Base-by-base conservation (phyloP, 768 basidiomycete species). In the Psilocybe tampanensis region DNA sequence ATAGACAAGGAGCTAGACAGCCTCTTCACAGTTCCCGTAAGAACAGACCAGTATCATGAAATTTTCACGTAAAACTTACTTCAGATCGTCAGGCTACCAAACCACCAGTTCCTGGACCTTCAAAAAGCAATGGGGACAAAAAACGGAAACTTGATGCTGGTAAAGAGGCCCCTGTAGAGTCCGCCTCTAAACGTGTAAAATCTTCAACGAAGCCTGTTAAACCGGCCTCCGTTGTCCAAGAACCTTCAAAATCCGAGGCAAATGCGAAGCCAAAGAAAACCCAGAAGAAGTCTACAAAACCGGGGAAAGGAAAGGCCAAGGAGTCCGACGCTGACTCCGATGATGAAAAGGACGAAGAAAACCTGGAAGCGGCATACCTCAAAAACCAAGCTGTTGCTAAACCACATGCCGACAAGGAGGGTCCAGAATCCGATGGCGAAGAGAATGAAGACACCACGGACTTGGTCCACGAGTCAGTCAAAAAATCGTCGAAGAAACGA, bases 381-480 rank as follows among this genome's bases (percentile, higher is more conserved):
- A 56, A 58, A 9, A 48, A 23, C 17, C 55, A 57, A 39, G 6
- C 26, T 8, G 58, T 12, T 5, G 36, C 51, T 8, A 54, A 58
- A 41, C 26, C 61, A 21, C 50, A 56, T 33, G 33, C 61, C 15
- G 52, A 54, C 33, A 64, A 44, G 12, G 57, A 47, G 15, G 18
- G 36, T 18, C 12, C 43, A 5, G 63, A 57, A 18, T 52, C 52
- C 11, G 51, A 56, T 34, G 56, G 21, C 4, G 67, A 64, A 4
- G 58, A 62, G 15, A 63, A 70, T 9, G 66, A 54, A 8, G 65
- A 66, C 24, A 65, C 55, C 29, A 64, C 67, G 17, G 60, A 59
- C 21, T 74, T 85, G n/a, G 77, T 87, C n/a, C 90, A 93, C 60
- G 89, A 91, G 67, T 82, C 84, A 2, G 49, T 88, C 44, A 70